phyloP scores from a whole-genome alignment of 495 filamentous ascomycete genomes.

The Penicillium goetzii region DNA sequence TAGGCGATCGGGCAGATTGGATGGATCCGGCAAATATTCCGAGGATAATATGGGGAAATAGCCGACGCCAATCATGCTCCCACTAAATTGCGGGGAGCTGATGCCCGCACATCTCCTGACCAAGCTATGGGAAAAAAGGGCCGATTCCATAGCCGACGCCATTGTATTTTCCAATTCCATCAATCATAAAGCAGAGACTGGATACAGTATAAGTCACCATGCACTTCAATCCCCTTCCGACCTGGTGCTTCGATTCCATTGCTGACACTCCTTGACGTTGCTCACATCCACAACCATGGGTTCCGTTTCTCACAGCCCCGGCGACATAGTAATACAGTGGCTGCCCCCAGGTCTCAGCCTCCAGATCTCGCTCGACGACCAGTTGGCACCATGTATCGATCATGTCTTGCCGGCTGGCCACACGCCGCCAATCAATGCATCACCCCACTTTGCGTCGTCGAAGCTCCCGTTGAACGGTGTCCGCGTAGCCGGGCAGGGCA shows the following conservation, averaged over 20 bases:
- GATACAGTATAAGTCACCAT: background rate
- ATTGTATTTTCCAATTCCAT: slow-evolving; percentile 2
- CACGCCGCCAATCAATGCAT: background rate
- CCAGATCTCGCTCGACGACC: background rate
- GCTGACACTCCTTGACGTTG: background rate
- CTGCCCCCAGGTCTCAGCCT: background rate
- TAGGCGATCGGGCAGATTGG: slow-evolving; percentile 1
- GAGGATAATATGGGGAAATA: slow-evolving; percentile 1
- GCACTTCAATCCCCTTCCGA: background rate
- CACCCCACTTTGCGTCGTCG: slow-evolving; percentile 39
- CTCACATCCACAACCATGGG: background rate
- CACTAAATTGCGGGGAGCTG: too few species aligned
- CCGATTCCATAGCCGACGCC: background rate
- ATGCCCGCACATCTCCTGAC: background rate
- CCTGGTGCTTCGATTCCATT: background rate
- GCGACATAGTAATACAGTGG: background rate
- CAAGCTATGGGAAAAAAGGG: background rate
- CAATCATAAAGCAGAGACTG: background rate
- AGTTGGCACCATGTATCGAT: slow-evolving; percentile 1
- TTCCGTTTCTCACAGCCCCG: background rate
- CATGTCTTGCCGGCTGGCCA: background rate
- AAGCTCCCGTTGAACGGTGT: slow-evolving; percentile 25
- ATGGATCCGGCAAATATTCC: background rate
- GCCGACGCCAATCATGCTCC: background rate
- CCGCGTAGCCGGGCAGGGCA: slow-evolving; percentile 28